phyloP scores from a whole-genome alignment of 257 asterid genomes.

The Solanum appendiculatum region DNA sequence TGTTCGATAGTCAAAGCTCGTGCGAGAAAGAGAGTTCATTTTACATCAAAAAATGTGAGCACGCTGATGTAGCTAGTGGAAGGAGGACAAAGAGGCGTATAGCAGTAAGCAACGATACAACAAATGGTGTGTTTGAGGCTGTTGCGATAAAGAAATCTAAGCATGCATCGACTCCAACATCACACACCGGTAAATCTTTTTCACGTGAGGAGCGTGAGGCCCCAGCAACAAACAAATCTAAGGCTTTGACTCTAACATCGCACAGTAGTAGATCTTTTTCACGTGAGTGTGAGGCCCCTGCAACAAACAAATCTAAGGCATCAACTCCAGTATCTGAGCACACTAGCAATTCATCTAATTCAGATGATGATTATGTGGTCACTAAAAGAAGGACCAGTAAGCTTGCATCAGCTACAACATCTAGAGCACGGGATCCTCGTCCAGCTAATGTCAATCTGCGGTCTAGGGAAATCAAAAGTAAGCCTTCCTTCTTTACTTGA shows the following conservation, averaged over 20 bases:
- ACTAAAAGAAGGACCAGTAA: not conserved
- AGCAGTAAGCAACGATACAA: not conserved
- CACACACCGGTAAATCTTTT: not conserved
- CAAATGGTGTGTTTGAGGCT: not conserved
- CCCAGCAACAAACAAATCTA: too few relatives aligned
- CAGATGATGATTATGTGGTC: not conserved
- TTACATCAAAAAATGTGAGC: slow-evolving; percentile 9
- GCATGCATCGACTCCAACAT: not conserved
- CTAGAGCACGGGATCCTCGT: not conserved
- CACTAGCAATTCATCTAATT: not conserved
- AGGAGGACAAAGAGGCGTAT: not conserved
- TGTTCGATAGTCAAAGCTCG: slow-evolving; percentile 11
- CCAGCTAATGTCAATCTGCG: not conserved
- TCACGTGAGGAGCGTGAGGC: not conserved
- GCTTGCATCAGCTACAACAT: not conserved
- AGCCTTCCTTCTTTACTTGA: not conserved
- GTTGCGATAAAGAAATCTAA: not conserved
- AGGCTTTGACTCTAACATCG: not conserved
- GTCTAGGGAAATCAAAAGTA: not conserved
- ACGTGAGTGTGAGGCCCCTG: not conserved
- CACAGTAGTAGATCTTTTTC: not conserved
- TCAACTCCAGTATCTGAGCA: too few relatives aligned
- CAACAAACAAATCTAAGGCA: too few relatives aligned
- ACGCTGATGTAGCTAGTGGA: not conserved
- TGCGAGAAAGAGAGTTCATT: slow-evolving; percentile 33